These are phyloP conservation scores for Ophiocordyceps camponoti-leonardi DNA, from an alignment of 2,329 filamentous ascomycete species.

Conservation along the genomic window DNA sequence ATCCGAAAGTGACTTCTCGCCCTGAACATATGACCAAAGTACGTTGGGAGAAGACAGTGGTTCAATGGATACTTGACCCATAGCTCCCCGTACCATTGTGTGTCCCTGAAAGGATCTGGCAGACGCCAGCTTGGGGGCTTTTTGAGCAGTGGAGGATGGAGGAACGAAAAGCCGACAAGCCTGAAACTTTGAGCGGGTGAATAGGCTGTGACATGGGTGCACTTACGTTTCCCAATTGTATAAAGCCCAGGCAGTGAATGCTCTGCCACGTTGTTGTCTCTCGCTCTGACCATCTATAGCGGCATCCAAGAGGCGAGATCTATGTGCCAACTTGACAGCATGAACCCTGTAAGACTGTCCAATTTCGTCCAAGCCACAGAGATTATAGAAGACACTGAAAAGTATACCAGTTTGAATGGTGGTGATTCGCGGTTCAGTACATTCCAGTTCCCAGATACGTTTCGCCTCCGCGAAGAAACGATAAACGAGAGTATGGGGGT, in stretches of 20 bases:
- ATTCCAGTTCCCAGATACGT: slow-evolving; percentile 19
- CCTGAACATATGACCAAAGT: slow-evolving; percentile 12
- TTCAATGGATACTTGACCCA: slow-evolving; percentile 17
- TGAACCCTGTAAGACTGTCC: slow-evolving; percentile 16
- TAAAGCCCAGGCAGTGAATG: slow-evolving; percentile 17
- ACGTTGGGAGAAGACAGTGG: slow-evolving; percentile 5
- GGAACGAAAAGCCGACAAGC: slow-evolving; percentile 9
- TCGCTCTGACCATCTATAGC: background rate
- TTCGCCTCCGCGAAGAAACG: slow-evolving; percentile 20
- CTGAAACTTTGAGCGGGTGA: slow-evolving; percentile 3
- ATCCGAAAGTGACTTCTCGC: slow-evolving; percentile 12
- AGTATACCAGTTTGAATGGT: slow-evolving; percentile 18
- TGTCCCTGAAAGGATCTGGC: slow-evolving; percentile 9
- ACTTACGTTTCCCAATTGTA: slow-evolving; percentile 16
- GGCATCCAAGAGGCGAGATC: slow-evolving; percentile 14
- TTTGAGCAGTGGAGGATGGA: slow-evolving; percentile 10
- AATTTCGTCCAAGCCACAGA: slow-evolving; percentile 19
- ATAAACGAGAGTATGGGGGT: slow-evolving; percentile 15
- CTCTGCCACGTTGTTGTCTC: slow-evolving; percentile 5
- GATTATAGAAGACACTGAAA: slow-evolving; percentile 13
- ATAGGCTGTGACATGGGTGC: background rate
- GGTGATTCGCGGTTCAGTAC: slow-evolving; percentile 11
- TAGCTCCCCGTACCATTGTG: slow-evolving; percentile 17
- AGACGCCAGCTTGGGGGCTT: slow-evolving; percentile 12
- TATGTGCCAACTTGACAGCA: slow-evolving; percentile 13